Evolutionary conservation across 2,329 filamentous ascomycete species (phyloP).

Genomic region (Davidsoniella eucalypti): DNA sequence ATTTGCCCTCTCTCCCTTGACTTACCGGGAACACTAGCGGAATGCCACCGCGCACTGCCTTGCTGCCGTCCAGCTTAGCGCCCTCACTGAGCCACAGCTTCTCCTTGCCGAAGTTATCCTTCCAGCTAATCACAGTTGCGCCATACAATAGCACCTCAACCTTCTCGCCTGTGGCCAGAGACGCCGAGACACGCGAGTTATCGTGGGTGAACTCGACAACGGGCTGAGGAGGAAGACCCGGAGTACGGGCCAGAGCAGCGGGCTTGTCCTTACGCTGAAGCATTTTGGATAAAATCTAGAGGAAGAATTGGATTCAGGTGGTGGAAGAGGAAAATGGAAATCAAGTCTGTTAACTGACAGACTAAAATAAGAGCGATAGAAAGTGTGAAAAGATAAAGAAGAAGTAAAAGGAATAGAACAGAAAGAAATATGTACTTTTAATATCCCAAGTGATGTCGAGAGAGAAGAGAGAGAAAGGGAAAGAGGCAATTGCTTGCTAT

Average conservation of each 20-base stretch:
- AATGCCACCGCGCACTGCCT: conserved; percentile 80
- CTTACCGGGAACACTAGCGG: conserved; percentile 83
- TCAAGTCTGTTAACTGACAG: too few relatives aligned
- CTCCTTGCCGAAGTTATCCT: conserved; percentile 60
- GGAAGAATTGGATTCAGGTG: too few relatives aligned
- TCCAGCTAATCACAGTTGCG: conserved; percentile 88
- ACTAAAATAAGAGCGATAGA: too few relatives aligned
- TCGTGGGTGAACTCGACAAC: conserved; percentile 59
- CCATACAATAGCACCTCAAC: conserved; percentile 79
- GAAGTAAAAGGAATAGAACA: too few relatives aligned
- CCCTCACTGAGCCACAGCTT: conserved; percentile 74
- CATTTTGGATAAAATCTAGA: conserved; percentile 15
- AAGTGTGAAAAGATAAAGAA: too few relatives aligned
- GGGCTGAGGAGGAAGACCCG: conserved; percentile 56
- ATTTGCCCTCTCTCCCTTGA: background rate
- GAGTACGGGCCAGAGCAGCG: conserved; percentile 55
- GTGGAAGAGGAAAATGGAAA: too few relatives aligned
- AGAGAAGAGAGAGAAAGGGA: too few relatives aligned
- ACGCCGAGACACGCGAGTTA: conserved; percentile 58
- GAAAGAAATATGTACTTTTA: too few relatives aligned
- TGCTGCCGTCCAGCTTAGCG: conserved; percentile 69
- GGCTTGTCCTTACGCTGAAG: conserved; percentile 81
- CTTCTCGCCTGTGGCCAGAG: conserved; percentile 70
- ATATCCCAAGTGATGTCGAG: too few relatives aligned
- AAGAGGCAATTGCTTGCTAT: too few relatives aligned